phyloP scores from a whole-genome alignment of 805 yeast genomes.

The Dipodascus geniculatus region DNA sequence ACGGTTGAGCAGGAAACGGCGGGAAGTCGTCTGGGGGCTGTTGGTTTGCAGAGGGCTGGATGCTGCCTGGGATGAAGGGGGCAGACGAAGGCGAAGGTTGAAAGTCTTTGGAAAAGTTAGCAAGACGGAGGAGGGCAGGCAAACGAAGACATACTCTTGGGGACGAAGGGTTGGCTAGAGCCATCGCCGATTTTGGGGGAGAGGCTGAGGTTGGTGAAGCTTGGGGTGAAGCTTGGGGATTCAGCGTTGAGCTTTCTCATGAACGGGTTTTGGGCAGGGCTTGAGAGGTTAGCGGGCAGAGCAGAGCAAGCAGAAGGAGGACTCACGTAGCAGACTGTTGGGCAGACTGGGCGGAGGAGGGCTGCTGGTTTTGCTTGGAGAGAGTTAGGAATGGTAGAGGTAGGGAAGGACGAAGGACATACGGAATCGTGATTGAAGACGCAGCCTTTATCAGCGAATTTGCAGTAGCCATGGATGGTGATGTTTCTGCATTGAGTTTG shows the following conservation, averaged over 20 bases:
- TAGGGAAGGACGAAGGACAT: constrained; percentile 5
- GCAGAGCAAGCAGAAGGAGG: background rate
- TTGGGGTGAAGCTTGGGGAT: constrained; percentile 45
- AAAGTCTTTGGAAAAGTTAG: too few species aligned
- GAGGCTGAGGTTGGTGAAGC: constrained; percentile 3
- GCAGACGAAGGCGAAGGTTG: background rate
- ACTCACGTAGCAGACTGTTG: background rate
- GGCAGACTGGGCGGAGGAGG: background rate
- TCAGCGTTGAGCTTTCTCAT: constrained; percentile 43
- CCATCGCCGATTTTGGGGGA: background rate
- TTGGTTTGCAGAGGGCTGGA: constrained; percentile 5
- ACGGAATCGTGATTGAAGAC: constrained; percentile 57
- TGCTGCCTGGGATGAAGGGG: background rate
- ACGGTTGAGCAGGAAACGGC: constrained; percentile 1
- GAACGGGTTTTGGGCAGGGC: background rate
- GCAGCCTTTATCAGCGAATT: constrained; percentile 79
- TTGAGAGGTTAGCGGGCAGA: background rate
- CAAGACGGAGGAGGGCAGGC: too few species aligned
- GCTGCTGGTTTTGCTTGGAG: background rate
- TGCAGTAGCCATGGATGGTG: constrained; percentile 78
- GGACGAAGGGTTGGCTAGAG: background rate
- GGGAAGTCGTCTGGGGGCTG: background rate
- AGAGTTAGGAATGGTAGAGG: background rate
- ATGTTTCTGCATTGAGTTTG: constrained; percentile 69
- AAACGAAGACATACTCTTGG: background rate